A percentile compares a stretch with the other conserved stretches of the same genome.
Evolutionary conservation across 192 early-diverging fungal species (phyloP).

Genomic region (Geosiphon pyriformis): DNA sequence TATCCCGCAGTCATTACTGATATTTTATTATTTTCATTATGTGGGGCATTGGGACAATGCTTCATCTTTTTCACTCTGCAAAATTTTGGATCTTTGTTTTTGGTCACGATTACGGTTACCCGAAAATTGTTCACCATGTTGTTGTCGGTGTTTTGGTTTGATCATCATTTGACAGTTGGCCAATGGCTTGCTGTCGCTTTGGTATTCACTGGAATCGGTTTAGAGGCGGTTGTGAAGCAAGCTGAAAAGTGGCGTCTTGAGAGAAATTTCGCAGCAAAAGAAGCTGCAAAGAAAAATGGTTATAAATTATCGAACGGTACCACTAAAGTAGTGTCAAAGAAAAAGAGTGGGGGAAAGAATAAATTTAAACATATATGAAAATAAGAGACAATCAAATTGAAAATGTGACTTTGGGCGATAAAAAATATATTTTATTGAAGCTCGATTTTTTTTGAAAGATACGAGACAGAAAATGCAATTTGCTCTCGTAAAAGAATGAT

Average conservation of each 20-base stretch:
- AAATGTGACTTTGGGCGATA: no score
- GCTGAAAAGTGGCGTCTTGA: constrained; percentile 29
- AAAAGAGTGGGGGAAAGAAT: no score
- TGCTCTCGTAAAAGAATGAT: no score
- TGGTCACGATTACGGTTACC: constrained; percentile 95
- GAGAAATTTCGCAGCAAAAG: background rate
- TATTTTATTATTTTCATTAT: constrained; percentile 82
- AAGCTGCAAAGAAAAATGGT: background rate
- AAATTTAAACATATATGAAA: no score
- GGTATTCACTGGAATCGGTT: constrained; percentile 83
- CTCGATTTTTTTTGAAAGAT: no score
- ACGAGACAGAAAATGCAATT: no score
- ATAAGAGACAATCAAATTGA: no score
- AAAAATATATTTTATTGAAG: no score
- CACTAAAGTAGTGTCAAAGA: no score
- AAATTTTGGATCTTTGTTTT: constrained; percentile 78
- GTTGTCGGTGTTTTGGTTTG: constrained; percentile 84
- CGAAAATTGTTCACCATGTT: constrained; percentile 95
- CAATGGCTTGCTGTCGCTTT: constrained; percentile 85
- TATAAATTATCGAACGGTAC: no score
- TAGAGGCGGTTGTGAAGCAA: constrained; percentile 72
- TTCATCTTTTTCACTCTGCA: constrained; percentile 96
- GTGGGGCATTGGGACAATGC: constrained; percentile 95
- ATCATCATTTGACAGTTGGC: constrained; percentile 64
- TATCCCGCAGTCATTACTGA: constrained; percentile 81